Percentiles rank a stretch among this genome's conserved stretches.
Conservation (phyloP, 129 eudicot species). For the Gnaphalium uliginosum region DNA sequence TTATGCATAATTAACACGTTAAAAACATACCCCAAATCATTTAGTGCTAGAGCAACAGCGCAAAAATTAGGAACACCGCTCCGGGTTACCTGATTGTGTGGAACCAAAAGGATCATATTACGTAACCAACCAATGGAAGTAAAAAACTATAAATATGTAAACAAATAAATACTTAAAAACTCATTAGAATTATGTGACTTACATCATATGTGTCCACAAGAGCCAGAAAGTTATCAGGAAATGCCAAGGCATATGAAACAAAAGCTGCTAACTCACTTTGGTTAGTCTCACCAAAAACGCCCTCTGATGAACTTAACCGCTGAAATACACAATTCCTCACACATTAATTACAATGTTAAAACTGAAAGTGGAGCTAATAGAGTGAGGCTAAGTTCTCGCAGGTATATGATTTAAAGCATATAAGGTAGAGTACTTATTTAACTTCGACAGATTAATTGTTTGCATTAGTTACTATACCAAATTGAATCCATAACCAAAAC, state of each 20-base stretch:
- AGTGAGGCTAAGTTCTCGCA: not conserved
- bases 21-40: conserved; percentile 77
- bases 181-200: conserved; percentile 36
- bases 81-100: conserved; percentile 66
- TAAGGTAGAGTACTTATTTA: not conserved
- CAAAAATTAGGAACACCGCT: conserved; percentile 97
- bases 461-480: not conserved
- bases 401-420: conserved; percentile 3
- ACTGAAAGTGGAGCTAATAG: not conserved
- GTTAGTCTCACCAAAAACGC: conserved; percentile 85
- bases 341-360: not conserved
- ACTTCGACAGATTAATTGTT: not conserved
- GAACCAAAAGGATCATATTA: conserved; percentile 20
- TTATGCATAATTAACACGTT: conserved; percentile 13
- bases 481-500: conserved; percentile 4
- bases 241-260: conserved; percentile 90
- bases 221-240: conserved; percentile 83
- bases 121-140: conserved; percentile 8
- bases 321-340: conserved; percentile 33
- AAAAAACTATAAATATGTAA: not conserved
- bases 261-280: conserved; percentile 98
- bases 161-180: not conserved
- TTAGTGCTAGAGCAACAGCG: conserved; percentile 95
- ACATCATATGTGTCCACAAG: conserved; percentile 98
- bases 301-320: conserved; percentile 57